Evolutionary conservation across 805 yeast species (phyloP).

Genomic region (Candida andamanensis): DNA sequence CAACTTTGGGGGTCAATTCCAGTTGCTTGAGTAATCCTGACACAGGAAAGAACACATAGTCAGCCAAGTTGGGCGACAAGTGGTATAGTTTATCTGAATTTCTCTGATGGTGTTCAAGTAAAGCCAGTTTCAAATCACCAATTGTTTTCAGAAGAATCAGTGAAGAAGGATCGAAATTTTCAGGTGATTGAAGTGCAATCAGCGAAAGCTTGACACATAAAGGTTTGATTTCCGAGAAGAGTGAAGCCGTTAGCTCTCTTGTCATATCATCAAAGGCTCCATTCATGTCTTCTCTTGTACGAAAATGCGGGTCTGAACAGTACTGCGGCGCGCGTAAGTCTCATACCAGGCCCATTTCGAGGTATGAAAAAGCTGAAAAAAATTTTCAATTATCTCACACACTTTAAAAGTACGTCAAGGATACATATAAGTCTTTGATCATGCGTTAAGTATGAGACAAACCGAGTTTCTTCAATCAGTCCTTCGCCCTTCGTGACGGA

Average conservation of each 20-base stretch:
- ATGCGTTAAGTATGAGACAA: too few relatives aligned
- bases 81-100: constrained; percentile 18
- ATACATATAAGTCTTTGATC: too few relatives aligned
- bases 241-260: constrained; percentile 5
- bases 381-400: constrained; percentile 4
- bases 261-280: too few relatives aligned
- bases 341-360: constrained; percentile 2
- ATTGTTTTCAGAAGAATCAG: too few relatives aligned
- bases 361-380: constrained; percentile 1
- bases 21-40: constrained; percentile 27
- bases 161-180: constrained; percentile 6
- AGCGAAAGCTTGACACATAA: constrained; percentile 25
- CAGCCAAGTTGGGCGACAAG: constrained; percentile 30
- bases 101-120: too few relatives aligned
- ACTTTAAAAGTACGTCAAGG: constrained; percentile 1
- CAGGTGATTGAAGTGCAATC: constrained; percentile 13
- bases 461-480: constrained; percentile 8
- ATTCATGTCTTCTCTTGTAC: background rate
- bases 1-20: constrained; percentile 15
- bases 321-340: constrained; percentile 1
- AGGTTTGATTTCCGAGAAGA: constrained; percentile 27
- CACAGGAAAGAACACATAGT: constrained; percentile 38
- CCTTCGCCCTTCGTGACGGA: too few relatives aligned
- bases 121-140: too few relatives aligned
- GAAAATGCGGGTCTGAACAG: background rate